Conservation (phyloP, 2,329 filamentous ascomycete species). For the Ramichloridium luteum region DNA sequence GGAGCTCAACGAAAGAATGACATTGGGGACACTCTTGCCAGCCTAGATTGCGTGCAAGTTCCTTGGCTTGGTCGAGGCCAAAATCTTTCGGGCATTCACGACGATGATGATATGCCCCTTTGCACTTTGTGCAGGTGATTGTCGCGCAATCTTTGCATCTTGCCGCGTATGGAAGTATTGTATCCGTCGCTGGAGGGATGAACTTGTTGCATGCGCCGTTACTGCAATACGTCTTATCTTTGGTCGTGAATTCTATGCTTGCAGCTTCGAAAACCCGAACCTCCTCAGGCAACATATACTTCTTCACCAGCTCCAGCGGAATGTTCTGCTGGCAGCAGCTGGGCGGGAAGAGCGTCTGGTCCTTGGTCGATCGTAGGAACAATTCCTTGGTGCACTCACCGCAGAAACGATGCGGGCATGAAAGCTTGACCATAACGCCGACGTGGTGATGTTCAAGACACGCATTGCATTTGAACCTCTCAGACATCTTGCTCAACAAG, state of each 20-base stretch:
- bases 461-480: not conserved
- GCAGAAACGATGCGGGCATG: not conserved
- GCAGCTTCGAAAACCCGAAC: not conserved
- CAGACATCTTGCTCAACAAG: not conserved
- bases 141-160: slow-evolving; percentile 1
- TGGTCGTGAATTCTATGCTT: slow-evolving; percentile 1
- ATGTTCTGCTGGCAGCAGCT: not conserved
- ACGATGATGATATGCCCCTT: not conserved
- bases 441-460: slow-evolving; percentile 1
- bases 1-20: slow-evolving; percentile 1
- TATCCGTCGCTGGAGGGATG: slow-evolving; percentile 1
- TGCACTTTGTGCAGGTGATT: not conserved
- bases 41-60: not conserved
- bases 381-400: not conserved
- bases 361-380: not conserved
- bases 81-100: not conserved
- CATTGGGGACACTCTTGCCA: slow-evolving; percentile 1
- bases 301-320: not conserved
- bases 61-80: not conserved
- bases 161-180: not conserved
- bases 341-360: not conserved
- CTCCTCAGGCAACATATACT: not conserved
- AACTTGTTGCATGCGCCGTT: slow-evolving; percentile 1
- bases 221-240: not conserved
- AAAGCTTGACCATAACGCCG: slow-evolving; percentile 1